Conservation (phyloP, 805 yeast genomes). For the Spathaspora boniae region DNA sequence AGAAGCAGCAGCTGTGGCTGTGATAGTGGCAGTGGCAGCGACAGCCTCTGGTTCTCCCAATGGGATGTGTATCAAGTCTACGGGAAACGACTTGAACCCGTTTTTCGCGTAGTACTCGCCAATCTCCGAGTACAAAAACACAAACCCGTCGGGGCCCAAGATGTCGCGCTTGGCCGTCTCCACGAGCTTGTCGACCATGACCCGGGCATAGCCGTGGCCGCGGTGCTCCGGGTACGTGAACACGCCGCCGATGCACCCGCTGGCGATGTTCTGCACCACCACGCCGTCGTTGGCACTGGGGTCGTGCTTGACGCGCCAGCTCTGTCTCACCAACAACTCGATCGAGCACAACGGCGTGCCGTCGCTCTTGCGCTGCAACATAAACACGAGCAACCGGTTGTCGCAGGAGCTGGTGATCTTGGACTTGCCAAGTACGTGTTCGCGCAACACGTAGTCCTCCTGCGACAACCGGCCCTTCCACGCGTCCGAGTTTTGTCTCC, state of each 20-base stretch:
- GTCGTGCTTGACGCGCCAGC: constrained; percentile 20
- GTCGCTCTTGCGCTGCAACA: constrained; percentile 14
- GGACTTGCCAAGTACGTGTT: constrained; percentile 24
- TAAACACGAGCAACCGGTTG: constrained; percentile 12
- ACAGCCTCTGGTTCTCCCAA: constrained; percentile 5
- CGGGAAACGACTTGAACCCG: constrained; percentile 37
- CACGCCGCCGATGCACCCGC: constrained; percentile 43
- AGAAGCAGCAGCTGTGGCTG: too few relatives aligned
- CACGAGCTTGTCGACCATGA: constrained; percentile 38
- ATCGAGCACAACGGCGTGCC: constrained; percentile 26
- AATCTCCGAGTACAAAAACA: constrained; percentile 39
- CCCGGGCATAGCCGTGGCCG: constrained; percentile 34
- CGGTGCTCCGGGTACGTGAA: constrained; percentile 35
- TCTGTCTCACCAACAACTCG: constrained; percentile 31
- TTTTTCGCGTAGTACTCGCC: constrained; percentile 38
- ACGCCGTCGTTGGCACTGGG: constrained; percentile 16
- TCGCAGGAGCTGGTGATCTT: constrained; percentile 13
- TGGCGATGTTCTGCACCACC: constrained; percentile 14
- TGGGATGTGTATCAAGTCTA: constrained; percentile 30
- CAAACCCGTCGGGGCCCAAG: constrained; percentile 31
- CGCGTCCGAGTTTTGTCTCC: constrained; percentile 28
- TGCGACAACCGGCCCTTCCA: constrained; percentile 36
- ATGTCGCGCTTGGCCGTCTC: constrained; percentile 18
- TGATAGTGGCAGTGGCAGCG: too few relatives aligned
- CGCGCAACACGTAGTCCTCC: constrained; percentile 35